These are phyloP conservation scores for Lactarius sp. DNA, from an alignment of 768 basidiomycete species.

Conservation along the genomic window DNA sequence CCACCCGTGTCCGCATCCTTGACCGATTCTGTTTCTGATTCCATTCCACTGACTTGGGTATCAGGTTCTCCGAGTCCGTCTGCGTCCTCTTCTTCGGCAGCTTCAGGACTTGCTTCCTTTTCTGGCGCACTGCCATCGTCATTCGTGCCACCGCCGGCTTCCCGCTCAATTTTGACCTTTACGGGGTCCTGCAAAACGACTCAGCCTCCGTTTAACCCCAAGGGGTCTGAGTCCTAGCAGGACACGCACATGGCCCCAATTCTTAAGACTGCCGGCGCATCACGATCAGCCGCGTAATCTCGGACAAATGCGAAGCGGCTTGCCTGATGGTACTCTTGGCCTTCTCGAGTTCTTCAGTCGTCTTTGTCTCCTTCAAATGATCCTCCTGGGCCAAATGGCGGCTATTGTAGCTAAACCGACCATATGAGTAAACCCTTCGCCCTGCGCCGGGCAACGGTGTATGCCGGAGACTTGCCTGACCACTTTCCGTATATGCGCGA, in stretches of 20 bases:
- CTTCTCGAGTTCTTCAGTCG: conserved; percentile 31
- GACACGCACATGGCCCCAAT: conserved; percentile 34
- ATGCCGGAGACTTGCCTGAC: conserved; percentile 28
- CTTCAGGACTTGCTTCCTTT: not conserved
- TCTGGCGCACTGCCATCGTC: not conserved
- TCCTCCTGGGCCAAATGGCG: conserved; percentile 34
- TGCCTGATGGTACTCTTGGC: conserved; percentile 34
- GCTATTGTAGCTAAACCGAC: conserved; percentile 29
- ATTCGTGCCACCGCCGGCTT: not conserved
- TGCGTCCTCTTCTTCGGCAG: not conserved
- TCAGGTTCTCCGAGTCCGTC: conserved; percentile 10
- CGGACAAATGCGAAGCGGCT: not conserved
- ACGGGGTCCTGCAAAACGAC: conserved; percentile 30
- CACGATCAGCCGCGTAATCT: not conserved
- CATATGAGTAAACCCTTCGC: not conserved
- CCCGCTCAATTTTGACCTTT: conserved; percentile 28
- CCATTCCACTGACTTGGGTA: not conserved
- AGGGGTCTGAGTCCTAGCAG: too few relatives aligned
- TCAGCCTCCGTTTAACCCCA: not conserved
- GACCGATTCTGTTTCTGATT: conserved; percentile 22
- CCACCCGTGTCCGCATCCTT: conserved; percentile 12
- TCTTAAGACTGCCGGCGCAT: conserved; percentile 28
- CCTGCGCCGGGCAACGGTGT: too few relatives aligned
- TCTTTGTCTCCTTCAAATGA: conserved; percentile 33
- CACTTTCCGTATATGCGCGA: conserved; percentile 35